Evolutionary conservation across 2,329 filamentous ascomycete genomes (phyloP).

Genomic region (Torrubiellomyces zombiae): DNA sequence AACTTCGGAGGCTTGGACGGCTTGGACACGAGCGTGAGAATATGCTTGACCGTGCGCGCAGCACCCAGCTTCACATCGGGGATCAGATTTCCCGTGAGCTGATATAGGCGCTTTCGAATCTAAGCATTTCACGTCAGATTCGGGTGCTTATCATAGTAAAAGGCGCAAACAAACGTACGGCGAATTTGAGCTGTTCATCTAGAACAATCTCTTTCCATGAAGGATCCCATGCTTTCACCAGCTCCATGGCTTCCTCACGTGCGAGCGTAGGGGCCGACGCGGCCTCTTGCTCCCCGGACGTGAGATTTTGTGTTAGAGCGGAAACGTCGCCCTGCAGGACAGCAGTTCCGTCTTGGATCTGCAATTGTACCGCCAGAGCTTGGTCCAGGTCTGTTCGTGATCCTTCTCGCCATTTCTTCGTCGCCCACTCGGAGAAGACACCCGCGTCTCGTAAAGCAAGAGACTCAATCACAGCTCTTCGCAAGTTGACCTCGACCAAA

Average conservation of each 20-base stretch:
- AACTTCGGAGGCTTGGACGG: slow-evolving; percentile 45
- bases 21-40: slow-evolving; percentile 36
- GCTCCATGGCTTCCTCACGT: slow-evolving; percentile 22
- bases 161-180: slow-evolving; percentile 35
- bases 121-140: no score
- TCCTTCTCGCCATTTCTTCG: slow-evolving; percentile 16
- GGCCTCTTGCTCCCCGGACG: slow-evolving; percentile 11
- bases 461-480: slow-evolving; percentile 35
- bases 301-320: slow-evolving; percentile 17
- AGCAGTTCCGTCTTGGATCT: slow-evolving; percentile 23
- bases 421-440: slow-evolving; percentile 13
- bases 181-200: slow-evolving; percentile 50
- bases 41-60: slow-evolving; percentile 33
- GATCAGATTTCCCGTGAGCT: slow-evolving; percentile 63
- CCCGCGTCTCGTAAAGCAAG: slow-evolving; percentile 23
- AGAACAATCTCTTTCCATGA: slow-evolving; percentile 44
- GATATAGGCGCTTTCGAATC: slow-evolving; percentile 66
- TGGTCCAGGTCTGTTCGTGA: slow-evolving; percentile 16
- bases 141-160: slow-evolving; percentile 8
- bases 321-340: slow-evolving; percentile 20
- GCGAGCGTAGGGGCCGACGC: slow-evolving; percentile 12
- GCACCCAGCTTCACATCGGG: slow-evolving; percentile 50
- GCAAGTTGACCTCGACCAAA: slow-evolving; percentile 29
- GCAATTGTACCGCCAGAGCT: slow-evolving; percentile 20
- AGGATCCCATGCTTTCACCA: slow-evolving; percentile 29